A percentile compares a stretch with the other conserved stretches of the same genome.
Evolutionary conservation across 768 basidiomycete genomes (phyloP).

Genomic region (Megacollybia marginata): DNA sequence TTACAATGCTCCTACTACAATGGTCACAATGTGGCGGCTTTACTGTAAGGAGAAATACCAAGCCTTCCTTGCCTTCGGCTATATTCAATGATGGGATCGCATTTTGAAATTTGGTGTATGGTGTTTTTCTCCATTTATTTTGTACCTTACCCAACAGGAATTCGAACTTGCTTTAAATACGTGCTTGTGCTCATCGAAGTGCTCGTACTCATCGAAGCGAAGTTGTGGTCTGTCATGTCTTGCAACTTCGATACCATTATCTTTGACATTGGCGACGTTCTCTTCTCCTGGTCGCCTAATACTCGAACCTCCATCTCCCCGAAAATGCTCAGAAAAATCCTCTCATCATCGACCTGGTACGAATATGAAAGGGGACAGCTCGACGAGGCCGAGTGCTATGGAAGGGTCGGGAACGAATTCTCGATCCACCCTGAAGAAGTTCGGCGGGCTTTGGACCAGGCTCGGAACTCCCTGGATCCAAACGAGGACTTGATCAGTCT

Average conservation of each 20-base stretch:
- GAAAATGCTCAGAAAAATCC: conserved; percentile 30
- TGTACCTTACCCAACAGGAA: no score
- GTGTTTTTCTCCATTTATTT: no score
- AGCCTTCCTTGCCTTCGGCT: no score
- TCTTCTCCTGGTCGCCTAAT: conserved; percentile 45
- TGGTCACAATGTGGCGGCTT: no score
- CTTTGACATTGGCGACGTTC: conserved; percentile 50
- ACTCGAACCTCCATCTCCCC: conserved; percentile 37
- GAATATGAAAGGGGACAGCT: conserved; percentile 46
- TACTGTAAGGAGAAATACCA: no score
- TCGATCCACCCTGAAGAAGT: conserved; percentile 30
- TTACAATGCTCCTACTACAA: no score
- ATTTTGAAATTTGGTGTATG: no score
- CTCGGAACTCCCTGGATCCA: conserved; percentile 38
- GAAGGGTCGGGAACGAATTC: conserved; percentile 31
- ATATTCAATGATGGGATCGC: no score
- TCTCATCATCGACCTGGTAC: conserved; percentile 41
- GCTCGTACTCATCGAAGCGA: no score
- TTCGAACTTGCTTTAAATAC: no score
- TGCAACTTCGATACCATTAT: conserved; percentile 27
- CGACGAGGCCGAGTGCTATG: conserved; percentile 36
- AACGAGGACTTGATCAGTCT: conserved; percentile 38
- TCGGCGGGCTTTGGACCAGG: conserved; percentile 35
- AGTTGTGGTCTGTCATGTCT: no score
- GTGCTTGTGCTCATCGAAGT: no score